Evolutionary conservation across 2,329 filamentous ascomycete genomes (phyloP).

Genomic region (Epichloe coenophiala): DNA sequence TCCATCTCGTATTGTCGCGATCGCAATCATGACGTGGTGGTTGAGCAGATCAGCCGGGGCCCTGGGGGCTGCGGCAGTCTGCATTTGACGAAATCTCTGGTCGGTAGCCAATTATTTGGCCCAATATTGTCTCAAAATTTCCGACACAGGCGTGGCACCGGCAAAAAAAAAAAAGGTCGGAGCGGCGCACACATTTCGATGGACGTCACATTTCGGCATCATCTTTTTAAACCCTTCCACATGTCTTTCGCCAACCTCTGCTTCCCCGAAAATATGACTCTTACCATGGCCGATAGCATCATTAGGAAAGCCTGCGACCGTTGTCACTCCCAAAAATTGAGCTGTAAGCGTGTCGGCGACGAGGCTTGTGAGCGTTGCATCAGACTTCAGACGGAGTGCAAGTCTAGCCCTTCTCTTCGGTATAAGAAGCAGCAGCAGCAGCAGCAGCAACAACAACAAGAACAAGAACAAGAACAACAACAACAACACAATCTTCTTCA

Average conservation of each 20-base stretch:
- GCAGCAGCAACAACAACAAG: conserved; percentile 13
- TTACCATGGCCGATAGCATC: conserved; percentile 23
- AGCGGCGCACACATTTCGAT: conserved; percentile 3
- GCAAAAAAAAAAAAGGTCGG: not conserved
- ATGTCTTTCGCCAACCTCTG: conserved; percentile 15
- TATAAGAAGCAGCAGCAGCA: conserved; percentile 23
- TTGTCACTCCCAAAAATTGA: conserved; percentile 33
- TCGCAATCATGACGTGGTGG: not conserved
- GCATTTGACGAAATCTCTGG: conserved; percentile 3
- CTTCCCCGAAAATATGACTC: conserved; percentile 13
- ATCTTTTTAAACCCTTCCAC: conserved; percentile 16
- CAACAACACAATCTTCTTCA: conserved; percentile 8
- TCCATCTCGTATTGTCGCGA: not conserved
- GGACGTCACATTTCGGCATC: conserved; percentile 9
- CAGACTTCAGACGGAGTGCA: conserved; percentile 28
- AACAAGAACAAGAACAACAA: too few species aligned
- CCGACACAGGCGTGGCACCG: not conserved
- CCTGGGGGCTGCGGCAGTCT: conserved; percentile 4
- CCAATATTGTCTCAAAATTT: conserved; percentile 2
- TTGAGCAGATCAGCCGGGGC: not conserved
- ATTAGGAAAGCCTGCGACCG: conserved; percentile 33
- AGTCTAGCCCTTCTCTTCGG: conserved; percentile 28
- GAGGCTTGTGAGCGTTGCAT: conserved; percentile 29
- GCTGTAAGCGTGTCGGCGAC: conserved; percentile 27
- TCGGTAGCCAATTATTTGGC: conserved; percentile 7